Conservation (phyloP, 345 rosid genomes). For the Physaria fendleri region DNA sequence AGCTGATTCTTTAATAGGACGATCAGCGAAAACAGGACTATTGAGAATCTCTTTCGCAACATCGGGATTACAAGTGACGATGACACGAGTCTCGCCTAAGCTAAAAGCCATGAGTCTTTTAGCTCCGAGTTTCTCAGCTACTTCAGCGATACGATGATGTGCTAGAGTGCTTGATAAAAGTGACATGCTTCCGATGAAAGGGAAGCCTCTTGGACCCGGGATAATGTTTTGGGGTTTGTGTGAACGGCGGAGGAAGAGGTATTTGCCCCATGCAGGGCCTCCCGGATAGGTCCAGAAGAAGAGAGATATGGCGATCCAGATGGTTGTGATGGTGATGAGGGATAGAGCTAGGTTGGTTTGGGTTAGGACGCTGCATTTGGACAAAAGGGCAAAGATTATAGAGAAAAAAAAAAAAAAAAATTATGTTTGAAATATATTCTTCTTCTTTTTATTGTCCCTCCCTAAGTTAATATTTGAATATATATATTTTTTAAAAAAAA, state of each 20-base stretch:
- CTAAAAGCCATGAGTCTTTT: slow-evolving; percentile 66
- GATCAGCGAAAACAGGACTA: slow-evolving; percentile 61
- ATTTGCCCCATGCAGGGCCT: slow-evolving; percentile 77
- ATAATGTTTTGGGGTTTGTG: slow-evolving; percentile 29
- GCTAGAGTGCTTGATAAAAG: slow-evolving; percentile 53
- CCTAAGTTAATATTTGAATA: no score
- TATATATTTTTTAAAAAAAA: no score
- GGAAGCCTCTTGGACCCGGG: slow-evolving; percentile 72
- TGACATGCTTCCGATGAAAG: slow-evolving; percentile 57
- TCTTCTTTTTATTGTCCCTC: not conserved
- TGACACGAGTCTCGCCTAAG: slow-evolving; percentile 55
- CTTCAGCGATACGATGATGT: slow-evolving; percentile 48
- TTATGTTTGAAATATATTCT: no score
- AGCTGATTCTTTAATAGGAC: slow-evolving; percentile 73
- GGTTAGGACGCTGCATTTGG: slow-evolving; percentile 48
- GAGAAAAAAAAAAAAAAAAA: no score
- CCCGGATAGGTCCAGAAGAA: slow-evolving; percentile 59
- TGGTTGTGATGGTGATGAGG: slow-evolving; percentile 28
- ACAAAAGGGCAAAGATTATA: slow-evolving; percentile 47
- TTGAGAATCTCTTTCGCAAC: slow-evolving; percentile 63
- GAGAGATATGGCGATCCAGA: slow-evolving; percentile 37
- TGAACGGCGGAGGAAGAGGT: not conserved
- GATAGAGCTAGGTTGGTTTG: slow-evolving; percentile 37
- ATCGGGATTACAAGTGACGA: slow-evolving; percentile 60
- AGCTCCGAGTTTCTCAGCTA: slow-evolving; percentile 38